Base-by-base conservation (phyloP, 345 rosid species). In the Citrus trifoliata region DNA sequence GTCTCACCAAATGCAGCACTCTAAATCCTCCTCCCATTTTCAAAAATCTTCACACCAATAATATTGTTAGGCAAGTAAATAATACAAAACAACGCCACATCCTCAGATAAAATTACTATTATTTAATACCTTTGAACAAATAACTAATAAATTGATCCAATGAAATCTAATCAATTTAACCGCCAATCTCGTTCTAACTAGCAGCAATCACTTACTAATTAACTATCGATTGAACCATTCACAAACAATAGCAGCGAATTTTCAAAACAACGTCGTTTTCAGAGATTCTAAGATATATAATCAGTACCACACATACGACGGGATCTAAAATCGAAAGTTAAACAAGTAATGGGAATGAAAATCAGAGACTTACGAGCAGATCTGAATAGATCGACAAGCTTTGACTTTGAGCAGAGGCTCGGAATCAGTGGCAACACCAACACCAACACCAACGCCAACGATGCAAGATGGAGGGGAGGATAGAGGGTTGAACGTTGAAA, bases 21-120 rank as follows among this genome's bases (percentile, higher is more conserved):
- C 91, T 81, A 78, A 91, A 91, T 63, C 94, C 94, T 78, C 93
- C 93, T 69, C 90, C 94, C 94, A 91, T 91, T 32, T 62, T 83
- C 1, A 53, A 53, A 53, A 53, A 53, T 53, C 58, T 53, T 53
- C 22, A 53, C 58, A 53, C 58, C 58, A 19, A 53, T 0, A 19
- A 53, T 5, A 53, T 18, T 53, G 58, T 53, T 19, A 53, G 22
- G 7, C 56, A 51, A 3, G 21, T 16, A 13, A 51, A 13, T 16
- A 16, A 16, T 16, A 51, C 7, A 51, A 16, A 13, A 1, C 56
- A 51, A 4, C 0, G 6, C 21, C 56, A 51, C 21, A 53, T 53
- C 22, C 58, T 18, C 22, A 6, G 58, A 53, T 3, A 6, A 53
- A 16, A 53, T 53, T 53, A 13, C 18, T 46, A 46, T 46, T 46